These are phyloP conservation scores for Zygoascus flipseniorum DNA, from an alignment of 805 yeast genomes.

Conservation along the genomic window DNA sequence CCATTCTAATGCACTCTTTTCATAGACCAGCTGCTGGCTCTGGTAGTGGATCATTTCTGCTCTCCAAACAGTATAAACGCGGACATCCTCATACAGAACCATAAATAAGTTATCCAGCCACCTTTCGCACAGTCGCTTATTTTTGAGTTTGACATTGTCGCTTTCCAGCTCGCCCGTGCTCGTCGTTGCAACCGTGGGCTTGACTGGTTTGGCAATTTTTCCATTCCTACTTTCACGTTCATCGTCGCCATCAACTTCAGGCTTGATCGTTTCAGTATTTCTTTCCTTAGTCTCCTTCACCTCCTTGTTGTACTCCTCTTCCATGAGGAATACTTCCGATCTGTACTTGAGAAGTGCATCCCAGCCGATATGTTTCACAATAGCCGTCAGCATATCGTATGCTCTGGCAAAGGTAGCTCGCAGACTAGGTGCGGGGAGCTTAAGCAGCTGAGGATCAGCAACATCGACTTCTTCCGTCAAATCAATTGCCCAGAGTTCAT, in stretches of 20 bases:
- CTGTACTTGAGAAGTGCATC: constrained; percentile 58
- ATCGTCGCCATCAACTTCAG: background rate
- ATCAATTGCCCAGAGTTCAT: constrained; percentile 38
- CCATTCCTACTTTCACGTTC: constrained; percentile 2
- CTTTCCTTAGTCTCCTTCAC: constrained; percentile 9
- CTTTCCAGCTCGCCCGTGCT: background rate
- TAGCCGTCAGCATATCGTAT: constrained; percentile 61
- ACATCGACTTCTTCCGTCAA: constrained; percentile 27
- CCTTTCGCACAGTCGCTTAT: constrained; percentile 58
- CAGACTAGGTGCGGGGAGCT: constrained; percentile 43
- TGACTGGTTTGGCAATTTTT: background rate
- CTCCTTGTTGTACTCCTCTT: constrained; percentile 47
- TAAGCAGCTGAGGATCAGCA: constrained; percentile 40
- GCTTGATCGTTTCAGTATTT: background rate
- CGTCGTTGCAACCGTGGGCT: background rate
- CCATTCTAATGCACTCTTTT: constrained; percentile 81
- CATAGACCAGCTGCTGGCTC: constrained; percentile 74
- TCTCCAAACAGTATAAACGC: constrained; percentile 83
- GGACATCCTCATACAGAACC: constrained; percentile 57
- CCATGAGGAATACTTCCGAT: constrained; percentile 73
- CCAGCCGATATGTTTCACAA: constrained; percentile 75
- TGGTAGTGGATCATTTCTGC: constrained; percentile 84
- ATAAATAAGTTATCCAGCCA: constrained; percentile 74
- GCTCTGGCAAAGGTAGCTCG: constrained; percentile 50
- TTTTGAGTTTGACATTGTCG: constrained; percentile 18